Conservation (phyloP, 352 stramenopile genomes). For the Poterioochromonas sp. region DNA sequence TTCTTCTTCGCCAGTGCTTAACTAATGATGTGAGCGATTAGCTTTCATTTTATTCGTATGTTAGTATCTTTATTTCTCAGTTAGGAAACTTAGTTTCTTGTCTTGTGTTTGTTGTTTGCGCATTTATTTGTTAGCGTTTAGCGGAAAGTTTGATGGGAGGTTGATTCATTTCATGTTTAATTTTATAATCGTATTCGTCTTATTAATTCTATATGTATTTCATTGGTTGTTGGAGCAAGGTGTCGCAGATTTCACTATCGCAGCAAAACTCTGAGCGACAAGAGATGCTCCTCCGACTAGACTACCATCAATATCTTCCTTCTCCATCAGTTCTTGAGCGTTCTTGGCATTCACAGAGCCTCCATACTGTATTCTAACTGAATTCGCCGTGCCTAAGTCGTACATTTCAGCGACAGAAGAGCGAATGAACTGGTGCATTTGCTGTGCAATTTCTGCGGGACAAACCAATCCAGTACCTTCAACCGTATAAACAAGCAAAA, state of each 20-base stretch:
- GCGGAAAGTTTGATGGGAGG: no score
- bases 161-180: no score
- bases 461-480: constrained; percentile 86
- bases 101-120: no score
- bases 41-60: no score
- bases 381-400: neutral
- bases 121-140: no score
- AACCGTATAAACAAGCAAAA: constrained; percentile 79
- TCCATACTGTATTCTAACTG: constrained; percentile 77
- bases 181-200: no score
- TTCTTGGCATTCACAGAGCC: constrained; percentile 91
- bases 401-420: neutral
- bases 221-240: no score
- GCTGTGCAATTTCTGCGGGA: constrained; percentile 84
- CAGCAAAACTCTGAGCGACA: constrained; percentile 86
- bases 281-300: constrained; percentile 94
- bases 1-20: no score
- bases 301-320: constrained; percentile 94
- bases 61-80: no score
- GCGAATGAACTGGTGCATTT: constrained; percentile 2
- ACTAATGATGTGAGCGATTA: no score
- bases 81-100: no score
- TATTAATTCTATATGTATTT: no score
- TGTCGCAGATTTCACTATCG: constrained; percentile 82
- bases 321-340: constrained; percentile 78